Evolutionary conservation across 1,139 yeast species (phyloP).

Genomic region (Candida sanyaensis): DNA sequence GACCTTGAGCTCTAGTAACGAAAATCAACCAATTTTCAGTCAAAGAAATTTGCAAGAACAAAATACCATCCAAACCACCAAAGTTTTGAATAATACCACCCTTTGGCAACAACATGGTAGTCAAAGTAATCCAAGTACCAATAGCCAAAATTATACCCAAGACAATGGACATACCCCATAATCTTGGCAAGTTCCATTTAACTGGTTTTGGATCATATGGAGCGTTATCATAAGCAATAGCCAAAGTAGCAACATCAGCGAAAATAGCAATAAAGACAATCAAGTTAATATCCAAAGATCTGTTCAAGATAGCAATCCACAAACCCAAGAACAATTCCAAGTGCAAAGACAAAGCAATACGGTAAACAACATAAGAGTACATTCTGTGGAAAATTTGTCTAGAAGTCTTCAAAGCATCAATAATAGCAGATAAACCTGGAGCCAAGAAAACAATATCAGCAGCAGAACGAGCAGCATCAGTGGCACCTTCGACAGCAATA

Average conservation of each 20-base stretch:
- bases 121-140: constrained; percentile 91
- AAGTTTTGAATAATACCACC: constrained; percentile 88
- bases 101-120: constrained; percentile 81
- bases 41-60: constrained; percentile 88
- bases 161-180: constrained; percentile 93
- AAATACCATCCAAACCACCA: constrained; percentile 89
- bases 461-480: constrained; percentile 96
- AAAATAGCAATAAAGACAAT: constrained; percentile 93
- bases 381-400: constrained; percentile 98
- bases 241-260: constrained; percentile 94
- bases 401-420: constrained; percentile 91
- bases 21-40: constrained; percentile 97
- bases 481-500: constrained; percentile 97
- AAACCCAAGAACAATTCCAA: constrained; percentile 90
- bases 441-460: constrained; percentile 96
- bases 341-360: constrained; percentile 91
- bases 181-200: constrained; percentile 97
- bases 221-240: constrained; percentile 96
- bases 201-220: constrained; percentile 97
- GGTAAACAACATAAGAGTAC: constrained; percentile 95
- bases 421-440: constrained; percentile 93
- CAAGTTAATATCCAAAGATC: constrained; percentile 79
- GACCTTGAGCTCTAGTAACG: constrained; percentile 94
- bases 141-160: constrained; percentile 81
- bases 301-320: constrained; percentile 91